Evolutionary conservation across 805 yeast species (phyloP).

Genomic region (Jamesozyma lodderae): DNA sequence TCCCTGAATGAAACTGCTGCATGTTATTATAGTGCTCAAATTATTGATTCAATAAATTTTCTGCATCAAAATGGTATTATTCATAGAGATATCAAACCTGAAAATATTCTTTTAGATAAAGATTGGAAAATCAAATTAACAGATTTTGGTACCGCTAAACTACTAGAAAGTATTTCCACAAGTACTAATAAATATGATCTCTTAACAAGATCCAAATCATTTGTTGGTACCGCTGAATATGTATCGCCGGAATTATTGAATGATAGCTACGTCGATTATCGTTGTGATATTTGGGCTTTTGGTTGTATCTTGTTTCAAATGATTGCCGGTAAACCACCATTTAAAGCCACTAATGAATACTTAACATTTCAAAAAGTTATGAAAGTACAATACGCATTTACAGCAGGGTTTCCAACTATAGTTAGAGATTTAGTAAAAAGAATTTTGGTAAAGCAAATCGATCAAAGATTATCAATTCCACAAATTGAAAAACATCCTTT

Average conservation of each 20-base stretch:
- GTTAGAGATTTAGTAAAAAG: conserved; percentile 65
- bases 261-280: conserved; percentile 73
- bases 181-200: conserved; percentile 50
- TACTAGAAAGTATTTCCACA: conserved; percentile 41
- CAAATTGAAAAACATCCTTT: conserved; percentile 57
- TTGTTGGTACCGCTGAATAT: conserved; percentile 81
- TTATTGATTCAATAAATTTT: conserved; percentile 60
- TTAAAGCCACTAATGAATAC: conserved; percentile 75
- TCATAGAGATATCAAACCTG: conserved; percentile 80
- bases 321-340: conserved; percentile 89
- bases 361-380: conserved; percentile 74
- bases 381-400: conserved; percentile 70
- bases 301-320: conserved; percentile 93
- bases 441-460: conserved; percentile 55
- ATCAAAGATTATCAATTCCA: conserved; percentile 47
- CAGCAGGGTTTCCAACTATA: conserved; percentile 74
- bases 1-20: conserved; percentile 62
- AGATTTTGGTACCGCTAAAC: conserved; percentile 78
- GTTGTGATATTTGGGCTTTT: conserved; percentile 98
- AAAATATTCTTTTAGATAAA: conserved; percentile 59
- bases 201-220: conserved; percentile 64
- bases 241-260: conserved; percentile 75
- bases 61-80: conserved; percentile 70
- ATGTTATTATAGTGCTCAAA: conserved; percentile 61
- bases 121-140: conserved; percentile 59